Conservation (phyloP, 2,329 filamentous ascomycete genomes). For the Fusarium armeniacum region DNA sequence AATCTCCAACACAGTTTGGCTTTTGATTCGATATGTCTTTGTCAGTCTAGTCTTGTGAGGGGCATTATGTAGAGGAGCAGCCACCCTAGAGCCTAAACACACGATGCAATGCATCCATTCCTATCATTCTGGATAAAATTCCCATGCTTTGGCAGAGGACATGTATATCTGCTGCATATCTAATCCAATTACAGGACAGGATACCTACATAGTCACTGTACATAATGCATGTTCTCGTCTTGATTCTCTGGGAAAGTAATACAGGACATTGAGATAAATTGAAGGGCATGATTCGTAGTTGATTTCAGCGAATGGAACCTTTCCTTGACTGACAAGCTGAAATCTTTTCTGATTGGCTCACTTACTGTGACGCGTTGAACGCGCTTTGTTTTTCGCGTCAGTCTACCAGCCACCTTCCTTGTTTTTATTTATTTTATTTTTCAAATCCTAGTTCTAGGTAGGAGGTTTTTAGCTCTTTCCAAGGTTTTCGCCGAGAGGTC, state of each 20-base stretch:
- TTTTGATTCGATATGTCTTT: conserved; percentile 28
- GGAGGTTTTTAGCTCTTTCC: neutral
- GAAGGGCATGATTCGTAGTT: conserved; percentile 24
- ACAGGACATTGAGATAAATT: conserved; percentile 7
- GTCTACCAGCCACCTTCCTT: conserved; percentile 21
- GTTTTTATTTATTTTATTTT: conserved; percentile 6
- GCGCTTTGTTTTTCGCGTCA: conserved; percentile 31
- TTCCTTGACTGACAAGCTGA: neutral
- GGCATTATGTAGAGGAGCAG: conserved; percentile 15
- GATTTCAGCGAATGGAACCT: conserved; percentile 5
- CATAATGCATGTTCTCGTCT: neutral
- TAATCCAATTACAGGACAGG: neutral
- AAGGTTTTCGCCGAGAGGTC: conserved; percentile 8
- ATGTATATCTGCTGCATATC: conserved; percentile 21
- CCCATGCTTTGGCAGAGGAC: conserved; percentile 7
- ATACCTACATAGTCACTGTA: conserved; percentile 4
- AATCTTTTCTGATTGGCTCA: conserved; percentile 18
- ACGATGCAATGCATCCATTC: neutral
- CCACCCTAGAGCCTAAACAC: conserved; percentile 42
- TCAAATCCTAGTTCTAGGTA: neutral
- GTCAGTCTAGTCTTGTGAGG: conserved; percentile 11
- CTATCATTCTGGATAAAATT: conserved; percentile 25
- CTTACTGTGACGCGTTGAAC: conserved; percentile 27
- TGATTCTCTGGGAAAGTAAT: neutral
- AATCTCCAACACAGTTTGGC: conserved; percentile 7